Evolutionary conservation across 176 grass and related monocot species (phyloP), one percentile per base, ranked within the genome.

Genomic region (Oryza glumipatula): DNA sequence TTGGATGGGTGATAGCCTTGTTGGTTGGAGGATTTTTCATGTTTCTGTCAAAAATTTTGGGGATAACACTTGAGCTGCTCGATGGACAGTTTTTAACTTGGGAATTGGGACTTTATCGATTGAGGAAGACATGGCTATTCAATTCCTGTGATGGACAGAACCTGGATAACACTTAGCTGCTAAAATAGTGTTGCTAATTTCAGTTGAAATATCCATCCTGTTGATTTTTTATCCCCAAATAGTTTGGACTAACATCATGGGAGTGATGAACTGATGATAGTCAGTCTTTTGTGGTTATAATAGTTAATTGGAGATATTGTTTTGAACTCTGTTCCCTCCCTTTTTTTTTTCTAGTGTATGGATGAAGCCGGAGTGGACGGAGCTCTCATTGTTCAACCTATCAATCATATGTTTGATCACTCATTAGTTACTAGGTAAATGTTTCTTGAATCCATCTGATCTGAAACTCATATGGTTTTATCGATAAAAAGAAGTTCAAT

Each of bases 401-500:
- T 89, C 80, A 94, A 97, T 82, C 92, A 97, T 80, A 94, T 91
- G 92, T 97, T 97, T 76, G 86, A 94, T 44, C 92, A 97, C 74
- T 97, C 95, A 21, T 89, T 91, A 58, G 88, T 94, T 26, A 91
- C 90, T 82, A 94, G 95, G 92, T 94, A 92, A 79, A 46, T 0
- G 11, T 78, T 74, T 58, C 26, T 67, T 66, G 22, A 4, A 46
- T 2, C 30, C 30, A 32, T 32, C 30, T 32, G 30, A 56, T 12
- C 77, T 60, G 19, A 33, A 35, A 80, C 17, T 82, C 33, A 46
- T 36, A 68, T 82, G 54, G 60, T 38, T 49, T 64, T 48, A 66
- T 35, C 8, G 24, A 19, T 67, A 7, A 1, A 22, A 67, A 17
- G 8, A 32, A 32, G 1, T 38, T 76, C 23, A 67, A 11, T 32